Evolutionary conservation across 2,329 filamentous ascomycete species (phyloP).

Genomic region (Aspergillus ochraceoroseus): DNA sequence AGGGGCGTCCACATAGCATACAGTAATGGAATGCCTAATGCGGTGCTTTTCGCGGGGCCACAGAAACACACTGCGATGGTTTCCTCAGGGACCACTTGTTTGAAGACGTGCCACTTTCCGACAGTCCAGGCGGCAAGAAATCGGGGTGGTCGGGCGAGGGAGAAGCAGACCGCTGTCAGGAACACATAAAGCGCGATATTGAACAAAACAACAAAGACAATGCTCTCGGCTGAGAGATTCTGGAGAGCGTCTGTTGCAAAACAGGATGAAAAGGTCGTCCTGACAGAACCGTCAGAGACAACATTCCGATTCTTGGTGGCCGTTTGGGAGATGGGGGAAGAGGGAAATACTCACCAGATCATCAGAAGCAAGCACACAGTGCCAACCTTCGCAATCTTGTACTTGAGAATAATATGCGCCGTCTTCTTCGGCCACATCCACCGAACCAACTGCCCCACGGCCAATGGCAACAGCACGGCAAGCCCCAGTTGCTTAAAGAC

Average conservation of each 20-base stretch:
- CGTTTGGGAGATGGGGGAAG: too few relatives aligned
- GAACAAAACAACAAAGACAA: conserved; percentile 64
- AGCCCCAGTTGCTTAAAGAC: conserved; percentile 66
- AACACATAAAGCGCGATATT: conserved; percentile 62
- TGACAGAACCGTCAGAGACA: conserved; percentile 25
- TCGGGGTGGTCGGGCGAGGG: conserved; percentile 44
- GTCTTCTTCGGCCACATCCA: conserved; percentile 49
- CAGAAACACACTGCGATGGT: conserved; percentile 69
- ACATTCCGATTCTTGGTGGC: too few relatives aligned
- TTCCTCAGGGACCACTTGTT: conserved; percentile 52
- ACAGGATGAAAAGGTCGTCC: conserved; percentile 40
- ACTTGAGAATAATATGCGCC: conserved; percentile 45
- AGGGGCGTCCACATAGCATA: conserved; percentile 56
- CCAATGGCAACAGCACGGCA: conserved; percentile 61
- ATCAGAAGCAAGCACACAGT: conserved; percentile 47
- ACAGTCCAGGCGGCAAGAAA: conserved; percentile 13
- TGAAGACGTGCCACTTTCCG: conserved; percentile 24
- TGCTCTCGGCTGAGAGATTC: conserved; percentile 54
- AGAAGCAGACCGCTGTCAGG: conserved; percentile 55
- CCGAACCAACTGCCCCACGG: conserved; percentile 58
- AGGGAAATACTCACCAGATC: conserved; percentile 47
- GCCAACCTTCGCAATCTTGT: conserved; percentile 49
- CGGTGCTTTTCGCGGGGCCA: conserved; percentile 67
- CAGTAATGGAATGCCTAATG: conserved; percentile 63
- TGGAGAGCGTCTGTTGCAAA: conserved; percentile 62